Conservation (phyloP, 306 rosid species). For the Fagus crenata region DNA sequence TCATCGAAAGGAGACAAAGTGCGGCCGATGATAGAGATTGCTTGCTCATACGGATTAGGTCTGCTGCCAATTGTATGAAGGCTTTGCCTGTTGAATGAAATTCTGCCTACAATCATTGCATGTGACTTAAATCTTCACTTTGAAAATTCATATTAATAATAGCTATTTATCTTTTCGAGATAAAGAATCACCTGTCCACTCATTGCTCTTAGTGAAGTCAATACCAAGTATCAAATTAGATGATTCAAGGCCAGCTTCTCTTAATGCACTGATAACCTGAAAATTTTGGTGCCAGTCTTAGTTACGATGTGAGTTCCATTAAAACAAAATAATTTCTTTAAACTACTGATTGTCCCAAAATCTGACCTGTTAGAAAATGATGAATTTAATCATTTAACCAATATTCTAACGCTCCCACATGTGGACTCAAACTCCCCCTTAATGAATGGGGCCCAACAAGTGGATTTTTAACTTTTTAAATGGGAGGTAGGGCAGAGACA, state of each 20-base stretch:
- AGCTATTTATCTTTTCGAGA: not conserved
- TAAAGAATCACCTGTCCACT: constrained; percentile 83
- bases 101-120: constrained; percentile 56
- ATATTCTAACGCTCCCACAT: too few relatives aligned
- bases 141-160: not conserved
- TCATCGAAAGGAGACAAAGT: constrained; percentile 91
- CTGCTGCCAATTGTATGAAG: constrained; percentile 65
- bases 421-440: too few relatives aligned
- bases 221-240: constrained; percentile 88
- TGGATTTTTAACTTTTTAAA: too few relatives aligned
- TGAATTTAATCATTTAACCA: too few relatives aligned
- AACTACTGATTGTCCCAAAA: too few relatives aligned
- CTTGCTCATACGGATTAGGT: constrained; percentile 96
- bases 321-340: not conserved
- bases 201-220: constrained; percentile 98
- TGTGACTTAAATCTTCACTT: constrained; percentile 22
- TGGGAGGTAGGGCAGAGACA: too few relatives aligned
- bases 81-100: constrained; percentile 75
- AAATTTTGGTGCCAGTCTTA: constrained; percentile 22
- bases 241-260: constrained; percentile 95
- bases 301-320: not conserved
- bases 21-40: constrained; percentile 83
- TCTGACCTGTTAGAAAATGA: too few relatives aligned
- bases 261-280: constrained; percentile 86
- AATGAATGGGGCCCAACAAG: too few relatives aligned